These are phyloP conservation scores for Saturnispora zaruensis DNA, from an alignment of 805 yeast species.

Conservation along the genomic window DNA sequence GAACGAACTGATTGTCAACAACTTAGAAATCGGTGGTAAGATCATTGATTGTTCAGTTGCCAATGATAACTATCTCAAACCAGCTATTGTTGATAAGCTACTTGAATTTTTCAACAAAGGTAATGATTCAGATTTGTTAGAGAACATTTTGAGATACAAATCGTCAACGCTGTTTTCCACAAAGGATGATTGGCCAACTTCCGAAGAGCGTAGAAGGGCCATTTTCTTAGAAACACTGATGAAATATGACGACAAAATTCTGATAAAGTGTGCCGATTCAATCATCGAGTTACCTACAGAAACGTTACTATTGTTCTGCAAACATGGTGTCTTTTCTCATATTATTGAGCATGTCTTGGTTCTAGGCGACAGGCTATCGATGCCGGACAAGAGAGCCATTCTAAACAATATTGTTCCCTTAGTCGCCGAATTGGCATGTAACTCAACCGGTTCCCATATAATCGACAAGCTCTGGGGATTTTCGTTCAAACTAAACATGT, in stretches of 20 bases:
- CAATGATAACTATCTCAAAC: constrained; percentile 50
- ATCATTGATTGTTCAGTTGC: constrained; percentile 57
- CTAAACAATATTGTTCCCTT: constrained; percentile 51
- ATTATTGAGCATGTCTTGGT: constrained; percentile 63
- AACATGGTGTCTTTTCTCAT: constrained; percentile 86
- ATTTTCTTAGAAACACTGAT: constrained; percentile 66
- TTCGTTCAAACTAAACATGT: constrained; percentile 67
- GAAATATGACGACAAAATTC: constrained; percentile 54
- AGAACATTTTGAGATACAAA: constrained; percentile 55
- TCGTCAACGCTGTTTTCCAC: constrained; percentile 75
- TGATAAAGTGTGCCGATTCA: constrained; percentile 50
- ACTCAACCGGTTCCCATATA: constrained; percentile 86
- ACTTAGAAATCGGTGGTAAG: constrained; percentile 59
- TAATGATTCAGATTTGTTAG: constrained; percentile 44
- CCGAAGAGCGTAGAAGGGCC: constrained; percentile 77
- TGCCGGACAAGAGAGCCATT: constrained; percentile 51
- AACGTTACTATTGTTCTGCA: constrained; percentile 62
- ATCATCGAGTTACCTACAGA: constrained; percentile 53
- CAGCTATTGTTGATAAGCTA: constrained; percentile 46
- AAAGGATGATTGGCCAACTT: constrained; percentile 85
- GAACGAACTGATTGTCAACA: constrained; percentile 51
- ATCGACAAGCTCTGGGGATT: constrained; percentile 80
- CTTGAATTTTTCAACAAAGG: constrained; percentile 34
- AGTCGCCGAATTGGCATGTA: constrained; percentile 57
- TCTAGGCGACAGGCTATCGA: constrained; percentile 36